Evolutionary conservation across 2,329 filamentous ascomycete genomes (phyloP).

Genomic region (Venturia pyrina): DNA sequence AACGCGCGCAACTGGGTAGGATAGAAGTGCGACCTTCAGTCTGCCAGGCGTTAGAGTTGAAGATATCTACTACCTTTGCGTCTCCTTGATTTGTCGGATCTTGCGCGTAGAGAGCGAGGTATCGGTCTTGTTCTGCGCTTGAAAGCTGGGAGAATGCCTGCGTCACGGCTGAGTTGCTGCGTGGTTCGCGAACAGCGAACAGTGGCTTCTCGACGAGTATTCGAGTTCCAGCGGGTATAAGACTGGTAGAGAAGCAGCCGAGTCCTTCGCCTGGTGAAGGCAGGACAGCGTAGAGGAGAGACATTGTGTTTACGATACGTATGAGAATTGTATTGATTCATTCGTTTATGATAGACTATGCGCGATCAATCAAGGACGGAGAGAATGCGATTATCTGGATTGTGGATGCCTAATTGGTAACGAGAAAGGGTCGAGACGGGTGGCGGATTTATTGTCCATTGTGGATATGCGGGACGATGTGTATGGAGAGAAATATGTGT

Average conservation of each 20-base stretch:
- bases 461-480: not conserved
- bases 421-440: not conserved
- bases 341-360: not conserved
- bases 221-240: not conserved
- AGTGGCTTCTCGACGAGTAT: not conserved
- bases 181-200: slow-evolving; percentile 4
- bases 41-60: slow-evolving; percentile 17
- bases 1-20: not conserved
- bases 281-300: slow-evolving; percentile 13
- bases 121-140: not conserved
- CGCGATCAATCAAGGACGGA: not conserved
- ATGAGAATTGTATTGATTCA: not conserved
- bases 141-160: slow-evolving; percentile 14
- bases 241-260: not conserved
- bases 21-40: slow-evolving; percentile 1
- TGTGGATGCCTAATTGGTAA: not conserved
- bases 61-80: slow-evolving; percentile 17
- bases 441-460: not conserved
- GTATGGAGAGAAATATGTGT: not conserved
- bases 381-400: not conserved
- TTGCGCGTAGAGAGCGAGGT: slow-evolving; percentile 4
- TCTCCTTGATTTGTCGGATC: slow-evolving; percentile 6
- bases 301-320: not conserved
- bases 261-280: slow-evolving; percentile 4
- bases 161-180: slow-evolving; percentile 12